Percentiles rank a stretch among this genome's conserved stretches.
phyloP scores from a whole-genome alignment of 345 rosid species.

The Acer saccharum region DNA sequence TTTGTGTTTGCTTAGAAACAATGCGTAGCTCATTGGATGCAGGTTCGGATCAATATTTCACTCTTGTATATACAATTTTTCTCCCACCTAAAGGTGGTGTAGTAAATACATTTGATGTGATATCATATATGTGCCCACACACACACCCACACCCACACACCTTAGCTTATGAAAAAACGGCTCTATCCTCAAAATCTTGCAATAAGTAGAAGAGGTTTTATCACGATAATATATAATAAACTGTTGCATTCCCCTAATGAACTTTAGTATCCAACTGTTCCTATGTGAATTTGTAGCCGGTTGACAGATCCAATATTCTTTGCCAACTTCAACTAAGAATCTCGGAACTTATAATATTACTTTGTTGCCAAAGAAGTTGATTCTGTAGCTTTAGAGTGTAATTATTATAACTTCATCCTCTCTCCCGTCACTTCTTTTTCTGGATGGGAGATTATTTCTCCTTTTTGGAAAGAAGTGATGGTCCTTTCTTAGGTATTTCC shows the following conservation, averaged over 20 bases:
- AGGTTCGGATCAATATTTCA: conserved; percentile 41
- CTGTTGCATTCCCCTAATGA: not conserved
- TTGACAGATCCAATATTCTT: not conserved
- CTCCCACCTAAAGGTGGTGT: not conserved
- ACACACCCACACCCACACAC: not conserved
- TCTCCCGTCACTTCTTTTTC: not conserved
- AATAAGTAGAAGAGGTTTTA: not conserved
- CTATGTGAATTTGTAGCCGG: not conserved
- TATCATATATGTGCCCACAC: not conserved
- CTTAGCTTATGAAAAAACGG: not conserved
- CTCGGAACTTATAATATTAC: not conserved
- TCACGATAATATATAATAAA: not conserved
- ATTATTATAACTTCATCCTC: not conserved
- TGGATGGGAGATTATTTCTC: not conserved
- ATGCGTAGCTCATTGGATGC: conserved; percentile 65
- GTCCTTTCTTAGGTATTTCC: not conserved
- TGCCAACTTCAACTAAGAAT: not conserved
- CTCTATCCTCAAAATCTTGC: not conserved
- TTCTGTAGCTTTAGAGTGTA: not conserved
- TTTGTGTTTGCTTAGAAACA: conserved; percentile 65
- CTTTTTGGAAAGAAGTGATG: not conserved
- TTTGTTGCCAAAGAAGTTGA: not conserved
- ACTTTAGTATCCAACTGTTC: not conserved
- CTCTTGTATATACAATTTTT: not conserved
- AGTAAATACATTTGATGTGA: not conserved